Base-by-base conservation (phyloP, 2,329 filamentous ascomycete genomes). In the Xylariaceae sp. region DNA sequence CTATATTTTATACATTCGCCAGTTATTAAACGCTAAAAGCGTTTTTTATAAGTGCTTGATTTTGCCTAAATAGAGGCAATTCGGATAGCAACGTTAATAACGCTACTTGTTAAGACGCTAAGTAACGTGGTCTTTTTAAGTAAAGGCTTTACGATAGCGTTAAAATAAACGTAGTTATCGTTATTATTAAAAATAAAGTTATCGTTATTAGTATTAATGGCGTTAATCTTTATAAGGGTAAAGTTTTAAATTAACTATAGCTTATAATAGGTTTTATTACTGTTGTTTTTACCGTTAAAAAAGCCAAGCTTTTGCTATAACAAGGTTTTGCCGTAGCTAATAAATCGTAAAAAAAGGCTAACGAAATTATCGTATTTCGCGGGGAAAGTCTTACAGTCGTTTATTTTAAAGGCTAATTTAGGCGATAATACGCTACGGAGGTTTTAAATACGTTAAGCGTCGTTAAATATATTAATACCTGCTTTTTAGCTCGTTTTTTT, bases 1-100 rank as follows among this genome's bases (percentile, higher is more conserved):
- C n/a, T n/a, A n/a, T n/a, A n/a, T n/a, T 46, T 39, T 46, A 30
- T 39, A 46, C 39, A 7, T 14, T 17, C 45, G 39, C 33, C 43
- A 22, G 31, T 45, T 33, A 39, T 18, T 31, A 22, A 44, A 17
- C 35, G n/a, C 22, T 44, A 45, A 44, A 19, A 38, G 36, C 40
- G 40, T 39, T 39, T 15, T 6, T 18, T 44, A 44, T 39, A 39
- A 39, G 33, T 32, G 18, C 33, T 32, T 31, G 41, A 31, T 40
- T 32, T 31, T 42, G 27, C 17, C 30, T 42, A 45, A 36, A 35
- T 33, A 40, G 35, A 41, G 33, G 35, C 40, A 39, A 27, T 45
- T 18, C n/a, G 32, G 45, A 45, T 30, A 6, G 22, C 39, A 36
- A 43, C n/a, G 14, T 42, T 43, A 39, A 40, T 12, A 40, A 22